Conservation (phyloP, 768 basidiomycete genomes). For the Tulasnella sp. region DNA sequence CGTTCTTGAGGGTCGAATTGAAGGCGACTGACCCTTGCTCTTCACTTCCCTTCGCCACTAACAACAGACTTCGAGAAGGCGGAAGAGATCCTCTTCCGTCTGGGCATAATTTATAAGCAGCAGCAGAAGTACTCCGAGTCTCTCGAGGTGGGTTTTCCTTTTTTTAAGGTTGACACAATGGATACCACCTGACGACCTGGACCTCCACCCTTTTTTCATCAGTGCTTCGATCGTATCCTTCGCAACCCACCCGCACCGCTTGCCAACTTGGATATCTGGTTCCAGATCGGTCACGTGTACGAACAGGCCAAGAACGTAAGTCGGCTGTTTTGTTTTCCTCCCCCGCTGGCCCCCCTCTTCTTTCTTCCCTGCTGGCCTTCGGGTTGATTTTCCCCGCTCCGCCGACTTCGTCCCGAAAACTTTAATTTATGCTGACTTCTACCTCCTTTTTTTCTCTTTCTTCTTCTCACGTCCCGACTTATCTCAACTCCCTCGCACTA, state of each 20-base stretch:
- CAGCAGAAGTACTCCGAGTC: constrained; percentile 86
- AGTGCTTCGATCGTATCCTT: constrained; percentile 95
- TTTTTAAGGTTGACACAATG: not conserved
- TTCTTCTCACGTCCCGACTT: constrained; percentile 8
- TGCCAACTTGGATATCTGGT: constrained; percentile 98
- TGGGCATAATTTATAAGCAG: constrained; percentile 99
- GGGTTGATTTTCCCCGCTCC: constrained; percentile 15
- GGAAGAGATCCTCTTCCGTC: constrained; percentile 96
- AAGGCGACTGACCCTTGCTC: constrained; percentile 5
- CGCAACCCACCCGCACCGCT: constrained; percentile 94
- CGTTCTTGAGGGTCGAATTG: constrained; percentile 33
- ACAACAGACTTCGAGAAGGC: constrained; percentile 95
- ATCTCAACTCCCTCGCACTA: constrained; percentile 22
- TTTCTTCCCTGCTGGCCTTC: constrained; percentile 1
- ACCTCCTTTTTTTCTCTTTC: constrained; percentile 7
- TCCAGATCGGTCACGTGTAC: constrained; percentile 98
- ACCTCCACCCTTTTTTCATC: not conserved
- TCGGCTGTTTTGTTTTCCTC: constrained; percentile 31
- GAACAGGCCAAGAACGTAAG: constrained; percentile 96
- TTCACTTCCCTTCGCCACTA: not conserved
- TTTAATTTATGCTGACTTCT: constrained; percentile 12
- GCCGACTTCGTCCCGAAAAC: constrained; percentile 25
- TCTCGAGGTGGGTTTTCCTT: constrained; percentile 55
- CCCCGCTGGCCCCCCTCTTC: not conserved
- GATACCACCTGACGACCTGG: constrained; percentile 13